These are phyloP conservation scores for Lactifluus piperatus DNA, from an alignment of 768 basidiomycete species.

Conservation along the genomic window DNA sequence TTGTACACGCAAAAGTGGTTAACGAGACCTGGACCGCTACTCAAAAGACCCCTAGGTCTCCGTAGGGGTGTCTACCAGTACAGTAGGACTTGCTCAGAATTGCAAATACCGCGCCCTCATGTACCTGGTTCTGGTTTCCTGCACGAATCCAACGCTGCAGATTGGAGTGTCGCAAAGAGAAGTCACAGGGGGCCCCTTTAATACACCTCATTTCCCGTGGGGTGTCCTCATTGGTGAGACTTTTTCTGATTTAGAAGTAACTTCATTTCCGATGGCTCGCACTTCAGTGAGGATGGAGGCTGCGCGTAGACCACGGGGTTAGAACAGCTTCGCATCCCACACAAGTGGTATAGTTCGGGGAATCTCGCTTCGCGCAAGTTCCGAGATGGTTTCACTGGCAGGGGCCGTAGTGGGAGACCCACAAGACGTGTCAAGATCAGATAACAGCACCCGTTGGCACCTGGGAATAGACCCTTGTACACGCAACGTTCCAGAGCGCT, in stretches of 20 bases:
- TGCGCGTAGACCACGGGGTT: not conserved
- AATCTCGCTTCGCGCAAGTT: not conserved
- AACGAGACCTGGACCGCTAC: not conserved
- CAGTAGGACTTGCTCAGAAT: not conserved
- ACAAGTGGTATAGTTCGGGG: not conserved
- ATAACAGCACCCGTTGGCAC: not conserved
- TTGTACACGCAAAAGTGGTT: not conserved
- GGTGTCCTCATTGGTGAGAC: not conserved
- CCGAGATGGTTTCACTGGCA: not conserved
- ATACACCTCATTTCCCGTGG: not conserved
- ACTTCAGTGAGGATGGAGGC: not conserved
- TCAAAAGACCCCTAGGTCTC: not conserved
- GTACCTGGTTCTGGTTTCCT: constrained; percentile 1
- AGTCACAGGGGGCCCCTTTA: constrained; percentile 6
- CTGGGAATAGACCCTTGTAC: not conserved
- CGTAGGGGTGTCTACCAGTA: constrained; percentile 1
- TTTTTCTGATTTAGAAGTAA: not conserved
- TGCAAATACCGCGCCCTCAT: constrained; percentile 4
- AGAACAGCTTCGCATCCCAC: not conserved
- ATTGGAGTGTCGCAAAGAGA: not conserved
- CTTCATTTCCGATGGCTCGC: not conserved
- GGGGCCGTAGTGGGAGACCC: not conserved
- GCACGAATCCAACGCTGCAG: not conserved
- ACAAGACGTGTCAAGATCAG: constrained; percentile 1
- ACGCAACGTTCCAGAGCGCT: not conserved